Conservation (phyloP, 371 early-diverging fungal species). For the Amoeboaphelidium occidentale region DNA sequence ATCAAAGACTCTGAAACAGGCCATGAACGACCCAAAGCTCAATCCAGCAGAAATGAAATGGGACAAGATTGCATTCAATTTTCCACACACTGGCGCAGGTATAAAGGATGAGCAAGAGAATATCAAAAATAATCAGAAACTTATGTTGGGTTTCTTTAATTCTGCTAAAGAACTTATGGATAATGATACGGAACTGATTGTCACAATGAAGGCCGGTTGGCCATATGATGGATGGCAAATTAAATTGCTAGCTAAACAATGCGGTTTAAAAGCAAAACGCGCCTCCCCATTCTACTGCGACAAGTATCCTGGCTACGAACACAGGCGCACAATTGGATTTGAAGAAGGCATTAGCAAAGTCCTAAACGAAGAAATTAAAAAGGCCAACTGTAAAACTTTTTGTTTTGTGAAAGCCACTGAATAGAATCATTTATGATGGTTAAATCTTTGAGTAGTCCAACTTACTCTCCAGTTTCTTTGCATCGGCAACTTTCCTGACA, state of each 20-base stretch:
- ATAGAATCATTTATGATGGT: not conserved
- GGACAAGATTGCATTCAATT: conserved; percentile 73
- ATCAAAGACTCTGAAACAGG: conserved; percentile 25
- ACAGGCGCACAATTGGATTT: conserved; percentile 79
- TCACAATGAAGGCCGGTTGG: conserved; percentile 53
- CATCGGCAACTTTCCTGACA: conserved; percentile 91
- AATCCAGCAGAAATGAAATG: conserved; percentile 28
- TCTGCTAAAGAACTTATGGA: conserved; percentile 28
- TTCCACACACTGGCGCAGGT: conserved; percentile 75
- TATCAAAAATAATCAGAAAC: conserved; percentile 47
- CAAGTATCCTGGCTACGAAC: conserved; percentile 63
- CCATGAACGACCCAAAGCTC: no score
- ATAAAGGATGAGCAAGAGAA: conserved; percentile 82
- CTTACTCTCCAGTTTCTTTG: conserved; percentile 43
- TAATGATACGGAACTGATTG: conserved; percentile 34
- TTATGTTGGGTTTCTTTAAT: conserved; percentile 40
- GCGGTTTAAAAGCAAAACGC: conserved; percentile 27
- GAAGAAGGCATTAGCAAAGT: conserved; percentile 44
- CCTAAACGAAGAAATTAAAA: conserved; percentile 50
- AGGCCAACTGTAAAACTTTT: conserved; percentile 35
- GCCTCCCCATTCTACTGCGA: conserved; percentile 35
- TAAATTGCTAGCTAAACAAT: conserved; percentile 31
- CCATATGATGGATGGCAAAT: conserved; percentile 79
- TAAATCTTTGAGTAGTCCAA: not conserved
- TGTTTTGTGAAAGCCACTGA: conserved; percentile 22